Evolutionary conservation across 371 early-diverging fungal genomes (phyloP).

Genomic region (Mortierella sp.): DNA sequence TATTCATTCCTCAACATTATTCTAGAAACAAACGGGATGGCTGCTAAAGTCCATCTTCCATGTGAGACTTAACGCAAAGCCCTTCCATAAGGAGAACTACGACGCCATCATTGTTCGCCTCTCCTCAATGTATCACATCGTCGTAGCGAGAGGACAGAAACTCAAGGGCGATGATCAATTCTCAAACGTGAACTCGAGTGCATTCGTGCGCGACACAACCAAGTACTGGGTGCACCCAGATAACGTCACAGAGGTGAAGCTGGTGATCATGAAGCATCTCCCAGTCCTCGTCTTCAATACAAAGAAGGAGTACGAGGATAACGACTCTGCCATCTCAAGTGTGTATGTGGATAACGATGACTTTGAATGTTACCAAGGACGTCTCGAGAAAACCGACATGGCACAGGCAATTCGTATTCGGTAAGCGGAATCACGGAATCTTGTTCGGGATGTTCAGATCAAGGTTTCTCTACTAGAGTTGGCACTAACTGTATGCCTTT

Average conservation of each 20-base stretch:
- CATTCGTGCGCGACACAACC: constrained; percentile 89
- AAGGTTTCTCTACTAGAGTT: too few species aligned
- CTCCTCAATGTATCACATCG: constrained; percentile 90
- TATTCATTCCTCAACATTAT: background rate
- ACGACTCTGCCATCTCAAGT: constrained; percentile 94
- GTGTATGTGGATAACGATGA: constrained; percentile 98
- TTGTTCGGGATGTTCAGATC: too few species aligned
- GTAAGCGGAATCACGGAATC: constrained; percentile 46
- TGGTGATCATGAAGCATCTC: constrained; percentile 93
- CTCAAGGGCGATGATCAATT: constrained; percentile 60
- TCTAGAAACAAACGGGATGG: constrained; percentile 87
- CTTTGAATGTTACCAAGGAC: constrained; percentile 93
- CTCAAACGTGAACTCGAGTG: constrained; percentile 43
- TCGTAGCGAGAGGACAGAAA: constrained; percentile 84
- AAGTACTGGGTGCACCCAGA: constrained; percentile 99
- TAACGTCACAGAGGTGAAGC: constrained; percentile 97
- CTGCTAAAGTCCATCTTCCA: constrained; percentile 90
- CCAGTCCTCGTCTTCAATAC: constrained; percentile 96
- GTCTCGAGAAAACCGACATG: constrained; percentile 94
- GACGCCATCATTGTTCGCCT: constrained; percentile 91
- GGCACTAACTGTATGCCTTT: background rate
- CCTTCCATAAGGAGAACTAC: constrained; percentile 93
- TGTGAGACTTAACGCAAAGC: constrained; percentile 85
- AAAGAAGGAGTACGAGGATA: constrained; percentile 76
- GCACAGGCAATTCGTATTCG: constrained; percentile 95